These are phyloP conservation scores for Lojkania enalia DNA, from an alignment of 2,329 filamentous ascomycete species.

Conservation along the genomic window DNA sequence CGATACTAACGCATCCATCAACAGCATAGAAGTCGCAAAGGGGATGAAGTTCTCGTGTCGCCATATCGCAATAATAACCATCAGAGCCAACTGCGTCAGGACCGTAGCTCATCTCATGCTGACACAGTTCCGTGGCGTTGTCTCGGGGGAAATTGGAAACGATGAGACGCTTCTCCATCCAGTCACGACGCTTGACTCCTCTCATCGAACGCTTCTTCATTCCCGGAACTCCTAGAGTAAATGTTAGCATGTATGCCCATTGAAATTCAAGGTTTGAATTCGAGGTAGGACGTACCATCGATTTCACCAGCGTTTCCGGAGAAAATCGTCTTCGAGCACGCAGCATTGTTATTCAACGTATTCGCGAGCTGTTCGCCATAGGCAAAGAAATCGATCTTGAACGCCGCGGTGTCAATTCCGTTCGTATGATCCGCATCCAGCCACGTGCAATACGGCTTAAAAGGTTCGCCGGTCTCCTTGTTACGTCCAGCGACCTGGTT, in stretches of 20 bases:
- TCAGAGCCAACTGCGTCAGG: background rate
- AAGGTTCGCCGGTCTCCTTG: conserved; percentile 1
- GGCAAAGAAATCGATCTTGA: conserved; percentile 12
- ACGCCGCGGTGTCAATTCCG: conserved; percentile 7
- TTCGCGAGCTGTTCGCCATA: conserved; percentile 12
- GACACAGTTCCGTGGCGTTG: background rate
- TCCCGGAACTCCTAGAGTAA: no score
- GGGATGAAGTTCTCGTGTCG: background rate
- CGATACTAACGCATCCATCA: background rate
- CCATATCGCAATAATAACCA: background rate
- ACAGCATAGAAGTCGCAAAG: background rate
- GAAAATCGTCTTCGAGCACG: conserved; percentile 9
- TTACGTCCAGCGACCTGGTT: conserved; percentile 7
- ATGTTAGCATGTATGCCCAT: no score
- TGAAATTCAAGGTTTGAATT: no score
- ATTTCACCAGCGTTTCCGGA: conserved; percentile 6
- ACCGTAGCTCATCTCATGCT: background rate
- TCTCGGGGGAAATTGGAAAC: background rate
- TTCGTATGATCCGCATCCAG: conserved; percentile 16
- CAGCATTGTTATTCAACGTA: conserved; percentile 3
- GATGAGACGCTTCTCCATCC: background rate
- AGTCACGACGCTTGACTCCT: conserved; percentile 1
- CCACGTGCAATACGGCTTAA: conserved; percentile 17
- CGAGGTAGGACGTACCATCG: no score
- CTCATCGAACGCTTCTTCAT: no score